Base-by-base conservation (phyloP, 2,329 filamentous ascomycete genomes). In the Parafenestella ontariensis region DNA sequence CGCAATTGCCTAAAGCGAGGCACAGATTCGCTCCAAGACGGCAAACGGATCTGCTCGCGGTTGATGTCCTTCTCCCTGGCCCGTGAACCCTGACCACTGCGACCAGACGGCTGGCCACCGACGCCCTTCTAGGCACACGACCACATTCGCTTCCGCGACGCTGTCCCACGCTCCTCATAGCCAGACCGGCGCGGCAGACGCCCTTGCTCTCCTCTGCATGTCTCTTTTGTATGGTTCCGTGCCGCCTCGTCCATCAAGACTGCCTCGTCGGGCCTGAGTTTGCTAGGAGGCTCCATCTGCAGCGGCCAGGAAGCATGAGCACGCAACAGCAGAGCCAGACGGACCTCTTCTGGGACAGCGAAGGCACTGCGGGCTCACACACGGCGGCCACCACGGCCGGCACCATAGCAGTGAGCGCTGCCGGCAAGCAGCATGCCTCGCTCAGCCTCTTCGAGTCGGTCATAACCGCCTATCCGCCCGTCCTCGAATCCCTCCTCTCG, bases 401-500 rank as follows among this genome's bases (percentile, higher is more conserved):
- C n/a, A 26, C 56, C 11, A 36, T 24, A 37, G 18, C 37, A 29
- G 23, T 5, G 42, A 36, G 18, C 47, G 44, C 29, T 46, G 57
- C 45, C 18, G 44, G 56, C 52, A 43, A 23, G 15, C 36, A 44
- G 17, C 24, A 23, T 2, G 41, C 53, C 46, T 28, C 61, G 23
- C 70, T 75, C 60, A 74, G 69, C 61, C 68, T 67, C 46, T 84
- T 87, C 66, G 84, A 87, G 70, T 72, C 79, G 61, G 73, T 86
- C 59, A 70, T 86, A 58, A 83, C 82, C 44, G 79, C 82, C 18
- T 82, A 86, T 69, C 80, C 82, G 28, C 84, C 85, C 42, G 79
- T 87, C 54, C 77, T 86, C 56, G 84, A 85, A 69, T 85, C 83
- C 36, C 78, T 87, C 21, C 78, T 86, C 43, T 77, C 83, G 39